Base-by-base conservation (phyloP, 164 flowering plant genomes). In the Stephania yunnanensis region DNA sequence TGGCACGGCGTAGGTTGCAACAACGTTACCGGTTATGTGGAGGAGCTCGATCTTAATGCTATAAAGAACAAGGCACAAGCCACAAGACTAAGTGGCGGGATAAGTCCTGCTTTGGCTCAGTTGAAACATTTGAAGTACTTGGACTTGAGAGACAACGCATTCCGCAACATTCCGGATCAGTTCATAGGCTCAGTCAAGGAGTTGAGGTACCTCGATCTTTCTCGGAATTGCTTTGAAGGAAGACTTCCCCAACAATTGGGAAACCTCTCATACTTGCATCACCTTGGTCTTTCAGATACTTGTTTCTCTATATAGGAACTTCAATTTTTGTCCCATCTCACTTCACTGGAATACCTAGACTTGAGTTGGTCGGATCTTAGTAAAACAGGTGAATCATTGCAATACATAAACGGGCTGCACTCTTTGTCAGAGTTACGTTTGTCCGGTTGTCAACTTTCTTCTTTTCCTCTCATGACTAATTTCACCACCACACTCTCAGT, bases 131-230 rank as follows among this genome's bases (percentile, higher is more conserved):
- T 78, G 53, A 68, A 53, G 4, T 71, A 64, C 63, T 71, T 78
- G 58, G 77, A 78, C 71, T 45, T 78, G 19, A 78, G 81, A 19
- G 25, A 7, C 19, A 78, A 78, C 44, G 0, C 52, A 48, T 74
- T 74, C 31, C 6, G 7, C 10, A 53, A 58, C 9, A 65, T 22
- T 53, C 46, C 1, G 4, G 67, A 71, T 20, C 81, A 7, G 12
- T 78, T 74, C 71, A 10, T 74, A 8, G 75, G 72, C 25, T 74
- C 71, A 12, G 6, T 78, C 15, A 13, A 53, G 11, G 30, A 50
- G 13, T 71, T 78, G 75, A 65, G 53, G 22, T 78, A 78, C 48
- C 52, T 78, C 5, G 68, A 78, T 31, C 20, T 79, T 19, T 75
- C 78, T 4, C 3, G 11, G 10, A n/a, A 75, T 0, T 9, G 73